These are phyloP conservation scores for Coniochaeta sp. DNA, from an alignment of 2,329 filamentous ascomycete species.

Conservation along the genomic window DNA sequence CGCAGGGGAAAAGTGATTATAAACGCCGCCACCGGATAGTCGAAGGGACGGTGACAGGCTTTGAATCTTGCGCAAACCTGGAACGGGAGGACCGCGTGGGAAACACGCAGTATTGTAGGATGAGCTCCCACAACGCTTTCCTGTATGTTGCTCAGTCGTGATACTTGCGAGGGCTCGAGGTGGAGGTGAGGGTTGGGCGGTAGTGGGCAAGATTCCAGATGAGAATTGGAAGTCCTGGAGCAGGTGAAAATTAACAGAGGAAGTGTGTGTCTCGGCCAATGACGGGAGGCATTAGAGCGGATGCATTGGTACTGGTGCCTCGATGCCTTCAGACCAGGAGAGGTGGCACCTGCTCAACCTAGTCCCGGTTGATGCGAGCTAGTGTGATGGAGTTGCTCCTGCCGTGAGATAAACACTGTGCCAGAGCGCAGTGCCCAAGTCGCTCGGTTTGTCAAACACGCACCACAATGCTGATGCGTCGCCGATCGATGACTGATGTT, in stretches of 20 bases:
- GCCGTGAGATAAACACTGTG: background rate
- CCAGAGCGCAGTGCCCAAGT: background rate
- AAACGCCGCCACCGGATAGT: too few species aligned
- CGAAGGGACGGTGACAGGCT: background rate
- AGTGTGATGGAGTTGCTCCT: background rate
- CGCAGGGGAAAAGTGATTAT: too few species aligned
- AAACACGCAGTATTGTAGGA: too few species aligned
- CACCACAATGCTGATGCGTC: too few species aligned
- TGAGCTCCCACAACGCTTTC: too few species aligned
- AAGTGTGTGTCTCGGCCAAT: background rate
- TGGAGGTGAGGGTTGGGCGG: too few species aligned
- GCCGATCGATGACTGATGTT: too few species aligned
- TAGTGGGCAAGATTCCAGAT: background rate
- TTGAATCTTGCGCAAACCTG: too few species aligned
- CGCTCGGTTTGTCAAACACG: background rate
- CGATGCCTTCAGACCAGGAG: background rate
- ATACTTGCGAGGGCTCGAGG: too few species aligned
- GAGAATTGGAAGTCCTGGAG: background rate
- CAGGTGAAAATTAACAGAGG: background rate
- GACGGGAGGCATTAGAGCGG: background rate
- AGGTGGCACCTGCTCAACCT: background rate
- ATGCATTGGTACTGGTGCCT: background rate
- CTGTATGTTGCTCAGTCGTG: too few species aligned
- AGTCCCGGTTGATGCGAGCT: background rate
- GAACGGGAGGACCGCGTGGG: background rate